phyloP scores from a whole-genome alignment of 1,139 yeast genomes.

The Meyerozyma elateridarum region DNA sequence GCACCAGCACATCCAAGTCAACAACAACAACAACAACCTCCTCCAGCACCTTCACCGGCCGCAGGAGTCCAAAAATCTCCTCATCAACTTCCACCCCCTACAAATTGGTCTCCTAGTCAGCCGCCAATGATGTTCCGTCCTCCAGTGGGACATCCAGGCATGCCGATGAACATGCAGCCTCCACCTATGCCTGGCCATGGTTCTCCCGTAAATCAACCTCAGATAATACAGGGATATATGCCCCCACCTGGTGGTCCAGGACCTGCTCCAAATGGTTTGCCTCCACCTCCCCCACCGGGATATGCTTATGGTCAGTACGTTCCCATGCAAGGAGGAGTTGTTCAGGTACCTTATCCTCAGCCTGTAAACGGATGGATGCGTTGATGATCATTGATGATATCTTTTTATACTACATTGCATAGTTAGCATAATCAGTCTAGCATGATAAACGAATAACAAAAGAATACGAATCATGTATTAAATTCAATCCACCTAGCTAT shows the following conservation, averaged over 20 bases:
- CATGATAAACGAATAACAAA: too few species aligned
- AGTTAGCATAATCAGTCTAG: too few species aligned
- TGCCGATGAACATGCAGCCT: too few species aligned
- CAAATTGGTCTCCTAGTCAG: constrained; percentile 21
- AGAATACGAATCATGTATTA: too few species aligned
- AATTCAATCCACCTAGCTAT: too few species aligned
- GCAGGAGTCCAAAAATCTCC: constrained; percentile 9
- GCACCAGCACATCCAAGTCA: constrained; percentile 8
- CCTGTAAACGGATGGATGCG: constrained; percentile 32
- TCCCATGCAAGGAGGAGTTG: constrained; percentile 30
- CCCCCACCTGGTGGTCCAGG: constrained; percentile 17
- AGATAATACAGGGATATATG: constrained; percentile 2
- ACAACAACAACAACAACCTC: constrained; percentile 9
- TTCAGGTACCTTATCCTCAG: constrained; percentile 21
- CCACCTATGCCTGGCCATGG: neutral
- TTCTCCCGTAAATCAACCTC: neutral
- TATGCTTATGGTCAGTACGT: constrained; percentile 33
- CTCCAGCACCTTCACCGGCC: constrained; percentile 6
- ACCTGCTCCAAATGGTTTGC: constrained; percentile 7
- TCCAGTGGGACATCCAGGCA: constrained; percentile 3
- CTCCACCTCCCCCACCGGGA: constrained; percentile 28
- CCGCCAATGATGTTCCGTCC: neutral
- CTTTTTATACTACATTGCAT: too few species aligned
- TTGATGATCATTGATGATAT: constrained; percentile 9
- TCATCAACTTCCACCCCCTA: constrained; percentile 22